Conservation (phyloP, 805 yeast species). For the Saturnispora silvae region DNA sequence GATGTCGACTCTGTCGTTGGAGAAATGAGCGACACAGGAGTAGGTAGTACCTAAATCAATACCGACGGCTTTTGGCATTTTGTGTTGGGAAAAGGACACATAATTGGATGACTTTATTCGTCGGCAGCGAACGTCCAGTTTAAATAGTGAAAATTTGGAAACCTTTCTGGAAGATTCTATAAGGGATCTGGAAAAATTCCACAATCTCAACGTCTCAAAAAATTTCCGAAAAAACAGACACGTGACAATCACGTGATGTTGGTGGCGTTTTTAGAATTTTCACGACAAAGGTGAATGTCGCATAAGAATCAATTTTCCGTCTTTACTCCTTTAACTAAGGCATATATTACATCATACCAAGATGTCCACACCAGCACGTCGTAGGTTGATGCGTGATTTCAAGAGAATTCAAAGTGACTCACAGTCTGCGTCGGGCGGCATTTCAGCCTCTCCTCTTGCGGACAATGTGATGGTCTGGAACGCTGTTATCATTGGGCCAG, state of each 20-base stretch:
- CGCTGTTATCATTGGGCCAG: constrained; percentile 95
- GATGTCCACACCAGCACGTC: constrained; percentile 98
- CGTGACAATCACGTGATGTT: too few species aligned
- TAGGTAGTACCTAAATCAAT: constrained; percentile 83
- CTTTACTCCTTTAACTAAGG: neutral
- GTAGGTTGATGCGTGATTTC: constrained; percentile 97
- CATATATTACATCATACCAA: constrained; percentile 1
- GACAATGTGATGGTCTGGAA: constrained; percentile 98
- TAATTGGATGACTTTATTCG: neutral
- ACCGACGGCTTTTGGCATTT: constrained; percentile 50
- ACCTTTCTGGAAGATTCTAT: constrained; percentile 4
- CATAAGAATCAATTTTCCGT: neutral
- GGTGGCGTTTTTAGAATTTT: too few species aligned
- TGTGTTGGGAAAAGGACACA: neutral
- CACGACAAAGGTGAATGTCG: neutral
- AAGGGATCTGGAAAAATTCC: too few species aligned
- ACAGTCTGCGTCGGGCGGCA: constrained; percentile 64
- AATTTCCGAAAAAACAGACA: too few species aligned
- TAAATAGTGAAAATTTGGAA: neutral
- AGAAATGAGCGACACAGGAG: constrained; percentile 93
- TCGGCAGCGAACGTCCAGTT: neutral
- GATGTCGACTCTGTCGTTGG: constrained; percentile 87
- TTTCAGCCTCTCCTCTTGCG: constrained; percentile 92
- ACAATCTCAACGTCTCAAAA: too few species aligned
- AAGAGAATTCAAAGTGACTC: constrained; percentile 98